A percentile compares a stretch with the other conserved stretches of the same genome.
These are phyloP conservation scores for Russula ochroleuca DNA, from an alignment of 768 basidiomycete genomes.

Conservation along the genomic window DNA sequence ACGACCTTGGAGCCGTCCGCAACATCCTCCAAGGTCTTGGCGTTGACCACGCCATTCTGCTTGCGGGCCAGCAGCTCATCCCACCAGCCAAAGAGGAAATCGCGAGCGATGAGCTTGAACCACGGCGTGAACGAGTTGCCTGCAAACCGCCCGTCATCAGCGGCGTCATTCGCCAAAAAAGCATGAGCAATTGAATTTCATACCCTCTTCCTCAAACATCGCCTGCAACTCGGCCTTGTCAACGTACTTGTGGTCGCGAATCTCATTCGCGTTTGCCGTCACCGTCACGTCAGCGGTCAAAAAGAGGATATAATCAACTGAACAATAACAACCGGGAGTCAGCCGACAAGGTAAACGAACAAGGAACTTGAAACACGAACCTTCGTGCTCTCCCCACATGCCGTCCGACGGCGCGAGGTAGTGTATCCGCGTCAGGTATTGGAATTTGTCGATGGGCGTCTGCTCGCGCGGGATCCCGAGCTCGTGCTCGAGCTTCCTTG, in stretches of 20 bases:
- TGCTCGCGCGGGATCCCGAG: conserved; percentile 82
- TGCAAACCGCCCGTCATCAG: conserved; percentile 33
- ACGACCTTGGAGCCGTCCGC: conserved; percentile 72
- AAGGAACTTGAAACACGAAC: conserved; percentile 40
- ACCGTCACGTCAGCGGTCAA: conserved; percentile 83
- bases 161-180: conserved; percentile 10
- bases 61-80: conserved; percentile 73
- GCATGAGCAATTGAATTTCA: conserved; percentile 23
- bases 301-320: conserved; percentile 98
- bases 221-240: conserved; percentile 81
- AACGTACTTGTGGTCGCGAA: conserved; percentile 87
- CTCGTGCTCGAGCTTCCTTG: conserved; percentile 94
- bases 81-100: conserved; percentile 99
- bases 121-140: conserved; percentile 93
- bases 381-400: conserved; percentile 98
- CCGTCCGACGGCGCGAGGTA: conserved; percentile 93
- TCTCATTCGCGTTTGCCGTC: conserved; percentile 82
- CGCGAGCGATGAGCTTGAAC: conserved; percentile 97
- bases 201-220: conserved; percentile 84
- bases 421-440: conserved; percentile 94
- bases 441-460: conserved; percentile 79
- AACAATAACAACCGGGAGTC: neutral
- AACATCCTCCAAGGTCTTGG: conserved; percentile 58
- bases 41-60: conserved; percentile 53
- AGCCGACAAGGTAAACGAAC: conserved; percentile 1